Base-by-base conservation (phyloP, 371 early-diverging fungal genomes). In the Haplosporangium sp. region DNA sequence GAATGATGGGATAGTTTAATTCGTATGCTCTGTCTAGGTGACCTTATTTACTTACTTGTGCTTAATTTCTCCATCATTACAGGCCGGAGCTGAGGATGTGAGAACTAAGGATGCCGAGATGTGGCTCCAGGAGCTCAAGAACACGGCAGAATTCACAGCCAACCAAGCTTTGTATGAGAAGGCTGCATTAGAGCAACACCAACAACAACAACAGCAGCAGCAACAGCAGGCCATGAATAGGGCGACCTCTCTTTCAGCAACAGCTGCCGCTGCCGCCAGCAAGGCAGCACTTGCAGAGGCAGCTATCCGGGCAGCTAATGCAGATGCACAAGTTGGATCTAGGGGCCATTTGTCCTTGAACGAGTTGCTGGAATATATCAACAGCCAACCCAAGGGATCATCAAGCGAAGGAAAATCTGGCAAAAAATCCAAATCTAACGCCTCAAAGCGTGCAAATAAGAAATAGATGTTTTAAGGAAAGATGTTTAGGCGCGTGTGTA, bases 81-180 rank as follows among this genome's bases (percentile, higher is more conserved):
- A 90, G 86, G 86, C 89, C 65, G 96, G 95, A 20, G 88, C 88
- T 11, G 93, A 94, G 34, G 92, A 95, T 72, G 86, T 88, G 53
- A 88, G 90, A 37, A 93, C 94, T 44, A 89, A 90, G 76, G 93
- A 94, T 63, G 90, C 91, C 34, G 92, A 90, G 58, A 82, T 87
- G 63, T 92, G 92, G 92, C 81, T 94, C 52, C 85, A 89, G 47
- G 93, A 94, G 71, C 88, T 93, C 59, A 92, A 79, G 74, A 71
- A 67, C 57, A 74, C 79, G 10, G 61, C 58, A 59, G 74, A 74
- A 48, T 79, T 67, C 62, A 68, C 74, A 2, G 59, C 64, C 34
- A 69, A 79, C 52, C 79, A 79, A 58, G 79, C 71, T 0, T 6
- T 59, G 68, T 71, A 71, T 48, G 79, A 79, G 71, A 74, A 71